Percentiles rank a stretch among this genome's conserved stretches.
Evolutionary conservation across 306 rosid species (phyloP).

Genomic region (Begonia fuchsioides): DNA sequence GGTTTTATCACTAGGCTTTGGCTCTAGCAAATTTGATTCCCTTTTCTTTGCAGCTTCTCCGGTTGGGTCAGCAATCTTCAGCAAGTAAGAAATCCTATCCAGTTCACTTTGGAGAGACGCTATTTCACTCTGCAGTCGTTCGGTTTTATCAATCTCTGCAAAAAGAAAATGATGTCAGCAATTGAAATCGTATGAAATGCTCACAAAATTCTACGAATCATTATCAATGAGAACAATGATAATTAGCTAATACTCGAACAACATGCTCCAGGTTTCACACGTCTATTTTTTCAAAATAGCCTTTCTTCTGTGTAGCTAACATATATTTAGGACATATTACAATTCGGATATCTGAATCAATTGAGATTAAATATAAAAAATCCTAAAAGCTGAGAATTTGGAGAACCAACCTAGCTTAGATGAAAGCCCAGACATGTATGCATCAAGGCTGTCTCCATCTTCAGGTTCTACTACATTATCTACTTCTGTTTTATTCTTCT

Average conservation of each 20-base stretch:
- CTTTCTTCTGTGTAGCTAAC: too few species aligned
- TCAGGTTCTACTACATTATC: slow-evolving; percentile 26
- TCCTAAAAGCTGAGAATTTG: not conserved
- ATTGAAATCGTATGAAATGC: too few species aligned
- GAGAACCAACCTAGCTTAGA: slow-evolving; percentile 63
- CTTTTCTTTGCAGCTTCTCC: slow-evolving; percentile 84
- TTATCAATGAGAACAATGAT: too few species aligned
- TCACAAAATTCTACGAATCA: too few species aligned
- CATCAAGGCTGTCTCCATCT: slow-evolving; percentile 66
- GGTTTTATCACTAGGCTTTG: slow-evolving; percentile 27
- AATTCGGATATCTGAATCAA: not conserved
- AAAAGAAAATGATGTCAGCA: slow-evolving; percentile 25
- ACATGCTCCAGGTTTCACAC: too few species aligned
- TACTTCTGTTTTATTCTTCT: slow-evolving; percentile 36
- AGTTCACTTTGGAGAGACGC: slow-evolving; percentile 67
- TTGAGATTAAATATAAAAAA: not conserved
- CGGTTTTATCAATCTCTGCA: slow-evolving; percentile 57
- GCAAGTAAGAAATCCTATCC: slow-evolving; percentile 61
- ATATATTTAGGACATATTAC: not conserved
- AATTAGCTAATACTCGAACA: too few species aligned
- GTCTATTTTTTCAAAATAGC: too few species aligned
- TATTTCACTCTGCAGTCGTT: slow-evolving; percentile 51
- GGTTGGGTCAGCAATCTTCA: slow-evolving; percentile 89
- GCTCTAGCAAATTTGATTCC: slow-evolving; percentile 38
- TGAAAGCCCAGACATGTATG: slow-evolving; percentile 89